Conservation (phyloP, 345 rosid genomes). For the Stellera chamaejasme region DNA sequence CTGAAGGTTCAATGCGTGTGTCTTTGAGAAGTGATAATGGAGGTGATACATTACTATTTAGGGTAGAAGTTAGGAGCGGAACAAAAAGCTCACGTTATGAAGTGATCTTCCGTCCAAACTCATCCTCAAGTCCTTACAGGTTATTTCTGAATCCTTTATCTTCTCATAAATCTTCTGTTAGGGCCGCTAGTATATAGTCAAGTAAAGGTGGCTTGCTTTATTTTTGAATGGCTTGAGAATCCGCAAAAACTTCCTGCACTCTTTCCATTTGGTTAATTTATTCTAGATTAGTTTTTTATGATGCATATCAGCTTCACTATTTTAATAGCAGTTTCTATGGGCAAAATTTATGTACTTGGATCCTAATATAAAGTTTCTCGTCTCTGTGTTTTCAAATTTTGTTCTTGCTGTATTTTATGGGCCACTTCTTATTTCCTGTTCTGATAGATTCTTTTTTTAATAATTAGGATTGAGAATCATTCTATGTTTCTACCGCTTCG, state of each 20-base stretch:
- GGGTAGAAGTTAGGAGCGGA: conserved; percentile 87
- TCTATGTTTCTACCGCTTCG: conserved; percentile 81
- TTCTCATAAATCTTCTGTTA: too few species aligned
- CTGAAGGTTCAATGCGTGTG: conserved; percentile 76
- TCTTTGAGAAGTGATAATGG: conserved; percentile 49
- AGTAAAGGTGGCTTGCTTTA: too few species aligned
- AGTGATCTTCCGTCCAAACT: conserved; percentile 83
- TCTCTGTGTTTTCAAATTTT: neutral
- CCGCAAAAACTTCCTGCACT: too few species aligned
- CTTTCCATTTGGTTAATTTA: too few species aligned
- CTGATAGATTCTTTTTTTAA: neutral
- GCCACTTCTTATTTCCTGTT: conserved; percentile 7
- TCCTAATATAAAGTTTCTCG: neutral
- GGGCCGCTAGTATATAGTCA: too few species aligned
- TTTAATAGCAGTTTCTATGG: too few species aligned
- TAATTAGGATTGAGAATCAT: conserved; percentile 82
- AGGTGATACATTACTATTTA: conserved; percentile 41
- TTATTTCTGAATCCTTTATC: conserved; percentile 8
- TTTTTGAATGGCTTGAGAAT: too few species aligned
- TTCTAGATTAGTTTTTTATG: too few species aligned
- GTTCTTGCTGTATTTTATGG: neutral
- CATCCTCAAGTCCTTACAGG: conserved; percentile 92
- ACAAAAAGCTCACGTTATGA: conserved; percentile 81
- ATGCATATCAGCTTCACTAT: too few species aligned
- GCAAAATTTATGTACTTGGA: too few species aligned